Evolutionary conservation across 176 grass and related monocot species (phyloP).

Genomic region (Neostapfia colusana): DNA sequence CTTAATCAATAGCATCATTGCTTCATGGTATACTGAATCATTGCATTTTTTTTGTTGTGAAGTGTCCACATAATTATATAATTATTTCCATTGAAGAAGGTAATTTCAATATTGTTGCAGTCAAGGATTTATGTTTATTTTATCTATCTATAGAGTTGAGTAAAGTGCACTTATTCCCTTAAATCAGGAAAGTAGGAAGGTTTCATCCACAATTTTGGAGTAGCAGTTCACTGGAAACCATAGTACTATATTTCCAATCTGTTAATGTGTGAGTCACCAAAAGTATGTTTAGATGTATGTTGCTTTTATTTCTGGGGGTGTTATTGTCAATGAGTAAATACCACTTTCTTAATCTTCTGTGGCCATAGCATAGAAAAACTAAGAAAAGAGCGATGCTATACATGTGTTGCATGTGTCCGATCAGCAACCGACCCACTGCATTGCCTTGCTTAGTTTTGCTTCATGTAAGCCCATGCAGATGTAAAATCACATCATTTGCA

Average conservation of each 20-base stretch:
- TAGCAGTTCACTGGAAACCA: not conserved
- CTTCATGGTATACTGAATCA: not conserved
- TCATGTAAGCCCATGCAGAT: no score
- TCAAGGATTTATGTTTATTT: not conserved
- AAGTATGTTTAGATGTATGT: not conserved
- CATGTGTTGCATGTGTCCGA: no score
- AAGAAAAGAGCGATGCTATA: no score
- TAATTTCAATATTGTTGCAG: not conserved
- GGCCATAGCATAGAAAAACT: not conserved
- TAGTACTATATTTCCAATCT: not conserved
- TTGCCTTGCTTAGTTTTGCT: no score
- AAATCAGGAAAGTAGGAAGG: not conserved
- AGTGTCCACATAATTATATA: not conserved
- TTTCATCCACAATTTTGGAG: not conserved
- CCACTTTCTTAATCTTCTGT: not conserved
- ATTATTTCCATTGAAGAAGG: not conserved
- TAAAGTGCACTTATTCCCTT: not conserved
- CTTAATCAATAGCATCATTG: constrained; percentile 12
- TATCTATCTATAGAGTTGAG: not conserved
- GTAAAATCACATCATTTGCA: no score
- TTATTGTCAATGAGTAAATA: not conserved
- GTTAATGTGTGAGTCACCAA: not conserved
- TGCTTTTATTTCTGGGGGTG: not conserved
- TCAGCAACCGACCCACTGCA: no score
- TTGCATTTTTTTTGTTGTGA: not conserved